These are phyloP conservation scores for Moniliella sp. DNA, from an alignment of 1,284 basidiomycete genomes.

Conservation along the genomic window DNA sequence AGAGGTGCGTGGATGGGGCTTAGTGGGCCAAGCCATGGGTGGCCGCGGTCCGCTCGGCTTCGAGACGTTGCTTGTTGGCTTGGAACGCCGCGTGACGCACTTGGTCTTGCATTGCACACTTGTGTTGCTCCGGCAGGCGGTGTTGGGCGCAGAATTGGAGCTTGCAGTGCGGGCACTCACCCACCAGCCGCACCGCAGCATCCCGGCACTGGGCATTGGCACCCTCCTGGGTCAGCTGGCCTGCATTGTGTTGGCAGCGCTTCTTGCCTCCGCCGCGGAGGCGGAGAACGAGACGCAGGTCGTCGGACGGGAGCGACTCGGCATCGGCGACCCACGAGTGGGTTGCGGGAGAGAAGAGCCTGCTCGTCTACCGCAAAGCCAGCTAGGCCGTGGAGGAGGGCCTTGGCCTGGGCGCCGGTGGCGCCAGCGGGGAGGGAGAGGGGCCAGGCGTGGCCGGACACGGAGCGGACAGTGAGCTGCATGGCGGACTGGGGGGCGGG, in stretches of 20 bases:
- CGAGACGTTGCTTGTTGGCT: constrained; percentile 31
- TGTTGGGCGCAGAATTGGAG: constrained; percentile 29
- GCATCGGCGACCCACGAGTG: constrained; percentile 28
- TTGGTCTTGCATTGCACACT: constrained; percentile 23
- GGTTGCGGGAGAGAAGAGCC: constrained; percentile 39
- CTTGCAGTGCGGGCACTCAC: constrained; percentile 32
- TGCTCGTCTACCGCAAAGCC: constrained; percentile 85
- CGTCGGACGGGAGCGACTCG: constrained; percentile 51
- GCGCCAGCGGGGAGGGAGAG: constrained; percentile 35
- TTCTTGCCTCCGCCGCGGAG: constrained; percentile 45
- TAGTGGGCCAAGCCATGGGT: constrained; percentile 27
- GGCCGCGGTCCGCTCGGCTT: constrained; percentile 25
- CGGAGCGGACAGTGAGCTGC: constrained; percentile 31
- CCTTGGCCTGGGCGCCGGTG: constrained; percentile 34
- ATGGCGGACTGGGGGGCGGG: constrained; percentile 10
- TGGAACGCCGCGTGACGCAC: constrained; percentile 28
- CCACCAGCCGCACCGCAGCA: constrained; percentile 30
- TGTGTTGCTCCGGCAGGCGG: constrained; percentile 27
- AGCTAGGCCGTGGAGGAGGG: constrained; percentile 41
- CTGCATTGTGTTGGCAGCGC: constrained; percentile 26
- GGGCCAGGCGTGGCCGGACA: constrained; percentile 35
- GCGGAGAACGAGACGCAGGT: constrained; percentile 40
- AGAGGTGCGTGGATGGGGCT: too few species aligned
- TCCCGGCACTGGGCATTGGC: constrained; percentile 28
- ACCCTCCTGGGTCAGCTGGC: too few species aligned